These are phyloP conservation scores for Prinsepia uniflora DNA, from an alignment of 306 rosid genomes.

Conservation along the genomic window DNA sequence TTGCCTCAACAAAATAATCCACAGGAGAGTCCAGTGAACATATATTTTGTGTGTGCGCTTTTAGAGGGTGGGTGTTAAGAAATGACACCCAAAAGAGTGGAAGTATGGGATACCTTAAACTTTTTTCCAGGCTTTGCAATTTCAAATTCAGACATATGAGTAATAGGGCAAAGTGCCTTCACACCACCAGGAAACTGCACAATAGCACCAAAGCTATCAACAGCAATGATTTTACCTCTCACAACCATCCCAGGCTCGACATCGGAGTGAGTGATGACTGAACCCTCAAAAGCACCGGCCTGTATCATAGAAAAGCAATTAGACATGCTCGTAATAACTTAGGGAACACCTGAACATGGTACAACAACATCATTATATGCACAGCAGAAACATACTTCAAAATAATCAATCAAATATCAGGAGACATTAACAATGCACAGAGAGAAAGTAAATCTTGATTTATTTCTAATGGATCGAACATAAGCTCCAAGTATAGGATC, in stretches of 20 bases:
- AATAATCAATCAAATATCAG: not conserved
- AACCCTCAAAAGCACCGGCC: conserved; percentile 87
- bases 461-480: not conserved
- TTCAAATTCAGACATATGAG: conserved; percentile 96
- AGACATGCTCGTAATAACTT: not conserved
- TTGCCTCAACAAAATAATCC: not conserved
- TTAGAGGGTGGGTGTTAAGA: not conserved
- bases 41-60: not conserved
- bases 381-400: not conserved
- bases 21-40: not conserved
- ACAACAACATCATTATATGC: not conserved
- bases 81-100: not conserved
- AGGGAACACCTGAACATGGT: not conserved
- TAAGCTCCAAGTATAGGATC: conserved; percentile 7
- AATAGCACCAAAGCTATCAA: conserved; percentile 84
- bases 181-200: conserved; percentile 97
- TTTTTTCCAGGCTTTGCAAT: conserved; percentile 84
- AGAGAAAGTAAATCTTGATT: not conserved
- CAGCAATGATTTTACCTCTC: conserved; percentile 71
- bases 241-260: conserved; percentile 90
- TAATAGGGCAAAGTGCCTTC: conserved; percentile 91
- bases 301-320: conserved; percentile 29
- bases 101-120: conserved; percentile 49
- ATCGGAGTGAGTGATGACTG: conserved; percentile 86
- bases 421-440: not conserved